These are phyloP conservation scores for Hemisphaericaspora xylofermentans DNA, from an alignment of 1,139 yeast genomes.

Conservation along the genomic window DNA sequence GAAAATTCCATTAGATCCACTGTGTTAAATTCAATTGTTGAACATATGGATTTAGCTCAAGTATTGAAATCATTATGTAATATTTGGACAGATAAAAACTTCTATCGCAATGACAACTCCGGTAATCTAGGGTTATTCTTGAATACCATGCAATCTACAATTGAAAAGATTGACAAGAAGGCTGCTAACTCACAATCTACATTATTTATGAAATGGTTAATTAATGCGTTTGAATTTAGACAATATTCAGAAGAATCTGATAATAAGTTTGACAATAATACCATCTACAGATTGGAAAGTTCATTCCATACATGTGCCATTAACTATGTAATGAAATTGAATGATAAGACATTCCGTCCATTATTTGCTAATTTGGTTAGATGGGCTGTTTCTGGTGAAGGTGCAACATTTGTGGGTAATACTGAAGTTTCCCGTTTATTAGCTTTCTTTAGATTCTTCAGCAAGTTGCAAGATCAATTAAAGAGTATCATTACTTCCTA, in stretches of 20 bases:
- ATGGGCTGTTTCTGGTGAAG: constrained; percentile 91
- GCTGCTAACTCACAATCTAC: constrained; percentile 70
- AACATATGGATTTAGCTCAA: constrained; percentile 64
- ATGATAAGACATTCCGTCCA: constrained; percentile 92
- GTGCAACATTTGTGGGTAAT: constrained; percentile 44
- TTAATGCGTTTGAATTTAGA: constrained; percentile 71
- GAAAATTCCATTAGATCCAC: constrained; percentile 61
- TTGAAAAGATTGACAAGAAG: constrained; percentile 71
- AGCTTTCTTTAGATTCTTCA: constrained; percentile 85
- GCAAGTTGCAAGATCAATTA: constrained; percentile 77
- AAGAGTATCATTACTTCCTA: constrained; percentile 87
- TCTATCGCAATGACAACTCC: constrained; percentile 39
- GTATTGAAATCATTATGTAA: constrained; percentile 61
- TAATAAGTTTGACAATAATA: constrained; percentile 60
- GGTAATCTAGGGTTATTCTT: constrained; percentile 71
- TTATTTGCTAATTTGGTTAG: constrained; percentile 82
- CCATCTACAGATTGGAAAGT: constrained; percentile 78
- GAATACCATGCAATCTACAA: constrained; percentile 60
- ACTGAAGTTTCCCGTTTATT: constrained; percentile 55
- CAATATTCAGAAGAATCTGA: constrained; percentile 37
- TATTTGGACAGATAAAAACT: constrained; percentile 51
- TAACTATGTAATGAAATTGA: constrained; percentile 80
- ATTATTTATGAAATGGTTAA: constrained; percentile 67
- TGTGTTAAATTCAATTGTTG: constrained; percentile 63
- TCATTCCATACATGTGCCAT: constrained; percentile 74